Percentiles rank a stretch among this genome's conserved stretches.
Conservation (phyloP, 2,329 filamentous ascomycete species). For the Colletotrichum siamense region DNA sequence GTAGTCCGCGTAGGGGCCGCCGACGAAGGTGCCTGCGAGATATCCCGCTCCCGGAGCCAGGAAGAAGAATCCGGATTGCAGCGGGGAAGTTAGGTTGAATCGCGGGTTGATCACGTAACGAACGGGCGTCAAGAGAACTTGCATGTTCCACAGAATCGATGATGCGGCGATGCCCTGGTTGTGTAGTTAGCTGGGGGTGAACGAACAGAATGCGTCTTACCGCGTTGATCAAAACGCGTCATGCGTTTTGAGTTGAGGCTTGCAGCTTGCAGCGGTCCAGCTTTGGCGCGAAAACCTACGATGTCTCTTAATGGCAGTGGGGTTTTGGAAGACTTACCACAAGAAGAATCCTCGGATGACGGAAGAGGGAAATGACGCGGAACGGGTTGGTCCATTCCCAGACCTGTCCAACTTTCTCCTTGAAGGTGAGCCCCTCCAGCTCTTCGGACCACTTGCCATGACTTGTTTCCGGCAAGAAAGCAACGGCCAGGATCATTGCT, state of each 20-base stretch:
- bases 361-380: conserved; percentile 66
- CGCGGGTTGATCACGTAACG: conserved; percentile 75
- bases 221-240: not conserved
- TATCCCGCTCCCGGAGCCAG: conserved; percentile 74
- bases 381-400: conserved; percentile 67
- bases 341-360: conserved; percentile 69
- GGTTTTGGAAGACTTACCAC: conserved; percentile 33
- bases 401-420: conserved; percentile 44
- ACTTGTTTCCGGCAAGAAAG: conserved; percentile 73
- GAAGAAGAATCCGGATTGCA: conserved; percentile 73
- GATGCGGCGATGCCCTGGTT: conserved; percentile 54
- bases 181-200: not conserved
- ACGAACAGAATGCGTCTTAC: not conserved
- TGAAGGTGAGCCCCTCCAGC: conserved; percentile 57
- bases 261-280: not conserved
- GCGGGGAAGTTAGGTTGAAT: conserved; percentile 66
- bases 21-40: conserved; percentile 68
- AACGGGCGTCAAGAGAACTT: conserved; percentile 70
- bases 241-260: not conserved
- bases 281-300: not conserved
- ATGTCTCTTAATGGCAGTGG: not conserved
- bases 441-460: conserved; percentile 67
- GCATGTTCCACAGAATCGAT: conserved; percentile 75
- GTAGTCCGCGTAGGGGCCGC: conserved; percentile 72
- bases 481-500: conserved; percentile 59